Conservation (phyloP, 441 rosid species). For the Euphorbia corollata region DNA sequence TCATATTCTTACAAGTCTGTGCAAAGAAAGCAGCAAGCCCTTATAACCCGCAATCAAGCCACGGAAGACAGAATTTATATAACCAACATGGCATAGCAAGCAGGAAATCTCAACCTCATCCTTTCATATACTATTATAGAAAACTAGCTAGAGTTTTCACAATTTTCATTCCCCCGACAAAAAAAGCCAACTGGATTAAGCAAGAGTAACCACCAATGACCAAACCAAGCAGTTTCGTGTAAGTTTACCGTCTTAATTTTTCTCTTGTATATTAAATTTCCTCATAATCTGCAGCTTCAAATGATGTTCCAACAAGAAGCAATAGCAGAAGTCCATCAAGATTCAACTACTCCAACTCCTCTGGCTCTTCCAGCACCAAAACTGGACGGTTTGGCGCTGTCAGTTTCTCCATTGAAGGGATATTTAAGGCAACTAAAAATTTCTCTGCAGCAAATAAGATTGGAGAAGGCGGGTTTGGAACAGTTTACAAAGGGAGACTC, state of each 20-base stretch:
- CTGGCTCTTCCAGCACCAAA: constrained; percentile 36
- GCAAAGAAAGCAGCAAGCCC: constrained; percentile 22
- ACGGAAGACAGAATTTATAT: constrained; percentile 6
- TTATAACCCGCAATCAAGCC: constrained; percentile 22
- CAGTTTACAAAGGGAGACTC: constrained; percentile 62
- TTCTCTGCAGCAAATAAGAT: constrained; percentile 60
- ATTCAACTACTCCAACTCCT: constrained; percentile 34
- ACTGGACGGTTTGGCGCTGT: constrained; percentile 33
- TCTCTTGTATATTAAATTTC: constrained; percentile 10
- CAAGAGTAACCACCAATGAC: constrained; percentile 18
- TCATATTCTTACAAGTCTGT: not conserved
- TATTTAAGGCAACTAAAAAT: constrained; percentile 58
- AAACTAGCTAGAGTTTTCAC: constrained; percentile 41
- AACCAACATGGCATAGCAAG: not conserved
- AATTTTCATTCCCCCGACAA: constrained; percentile 23
- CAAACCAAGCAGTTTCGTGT: constrained; percentile 41
- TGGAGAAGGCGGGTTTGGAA: constrained; percentile 77
- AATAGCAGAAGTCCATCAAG: constrained; percentile 30
- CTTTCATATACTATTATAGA: constrained; percentile 28
- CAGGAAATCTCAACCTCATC: constrained; percentile 17
- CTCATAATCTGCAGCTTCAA: constrained; percentile 39
- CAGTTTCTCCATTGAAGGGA: constrained; percentile 50
- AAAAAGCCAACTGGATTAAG: constrained; percentile 20
- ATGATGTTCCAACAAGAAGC: constrained; percentile 48
- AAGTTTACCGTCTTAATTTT: constrained; percentile 27